Base-by-base conservation (phyloP, 2,329 filamentous ascomycete genomes). In the Botryotinia convoluta region DNA sequence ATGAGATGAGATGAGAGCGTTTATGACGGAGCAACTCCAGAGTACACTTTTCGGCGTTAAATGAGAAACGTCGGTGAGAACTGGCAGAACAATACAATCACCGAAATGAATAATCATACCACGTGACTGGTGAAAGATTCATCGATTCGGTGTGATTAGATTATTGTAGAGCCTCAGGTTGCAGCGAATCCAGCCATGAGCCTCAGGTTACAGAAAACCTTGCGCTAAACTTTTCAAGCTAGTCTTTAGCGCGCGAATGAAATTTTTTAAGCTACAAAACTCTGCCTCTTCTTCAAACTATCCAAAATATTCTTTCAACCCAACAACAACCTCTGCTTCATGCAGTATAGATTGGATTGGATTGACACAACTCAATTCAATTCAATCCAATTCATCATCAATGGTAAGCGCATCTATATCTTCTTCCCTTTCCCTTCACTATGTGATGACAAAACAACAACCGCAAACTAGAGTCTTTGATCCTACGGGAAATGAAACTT, bases 391-490 rank as follows among this genome's bases (percentile, higher is more conserved):
- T 57, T 26, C 48, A 61, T 32, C 74, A 44, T 42, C 48, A 61
- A 74, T 72, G 74, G 79, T 79, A 80, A 79, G 78, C 72, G 44
- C 61, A 26, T 37, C 59, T n/a, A 64, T 39, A 16, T 71, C 48
- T 70, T 69, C 73, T 74, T 73, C 64, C 72, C 72, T 76, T 48
- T 78, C 77, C 61, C 48, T 75, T 75, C 77, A 81, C 85, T 84
- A 84, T 82, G 82, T 94, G 93, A 95, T 95, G 93, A 95, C 90
- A 94, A 85, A 83, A 83, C 86, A 85, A 87, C 88, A 91, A 94
- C 92, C 92, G 89, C 91, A 91, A 95, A 95, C 93, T 97, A 97
- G 93, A 97, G 93, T 97, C 93, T 97, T 96, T 96, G 93, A 97
- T 90, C 92, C 86, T 83, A 82, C 83, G 87, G 90, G 87, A 85